These are phyloP conservation scores for Pseudonitzschia multiseries DNA, from an alignment of 108 stramenopile species.

Conservation along the genomic window DNA sequence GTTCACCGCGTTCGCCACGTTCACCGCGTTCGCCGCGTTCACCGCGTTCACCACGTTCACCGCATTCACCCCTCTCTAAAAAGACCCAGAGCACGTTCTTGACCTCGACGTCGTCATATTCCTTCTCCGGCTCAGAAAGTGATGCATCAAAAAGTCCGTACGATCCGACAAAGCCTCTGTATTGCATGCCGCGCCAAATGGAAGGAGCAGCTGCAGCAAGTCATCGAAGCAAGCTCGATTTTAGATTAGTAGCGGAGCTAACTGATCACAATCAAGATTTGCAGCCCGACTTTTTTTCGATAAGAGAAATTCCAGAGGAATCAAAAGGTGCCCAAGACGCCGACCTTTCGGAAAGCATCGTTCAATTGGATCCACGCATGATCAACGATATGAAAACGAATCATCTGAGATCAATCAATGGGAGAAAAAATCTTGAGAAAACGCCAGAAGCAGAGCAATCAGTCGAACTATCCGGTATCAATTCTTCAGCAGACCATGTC, in stretches of 20 bases:
- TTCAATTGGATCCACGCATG: slow-evolving; percentile 20
- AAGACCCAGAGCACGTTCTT: neutral
- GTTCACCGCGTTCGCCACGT: no score
- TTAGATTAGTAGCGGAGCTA: neutral
- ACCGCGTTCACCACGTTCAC: no score
- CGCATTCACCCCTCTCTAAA: neutral
- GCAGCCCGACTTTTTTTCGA: neutral
- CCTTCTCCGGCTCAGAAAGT: neutral
- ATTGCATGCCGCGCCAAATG: slow-evolving; percentile 7
- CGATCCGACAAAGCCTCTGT: slow-evolving; percentile 1
- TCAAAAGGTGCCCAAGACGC: neutral
- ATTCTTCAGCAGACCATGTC: neutral
- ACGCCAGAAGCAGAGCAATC: neutral
- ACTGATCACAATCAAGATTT: neutral
- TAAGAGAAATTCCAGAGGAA: neutral
- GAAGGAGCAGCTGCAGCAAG: neutral
- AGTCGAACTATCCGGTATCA: neutral
- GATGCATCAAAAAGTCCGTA: neutral
- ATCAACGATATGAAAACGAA: slow-evolving; percentile 12
- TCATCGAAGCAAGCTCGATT: neutral
- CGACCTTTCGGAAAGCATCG: neutral
- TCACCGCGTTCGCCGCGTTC: neutral
- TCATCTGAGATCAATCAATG: slow-evolving; percentile 6
- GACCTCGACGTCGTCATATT: slow-evolving; percentile 2
- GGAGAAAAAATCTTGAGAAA: neutral